Evolutionary conservation across 2,329 filamentous ascomycete species (phyloP).

Genomic region (Chaetothyriales sp.): DNA sequence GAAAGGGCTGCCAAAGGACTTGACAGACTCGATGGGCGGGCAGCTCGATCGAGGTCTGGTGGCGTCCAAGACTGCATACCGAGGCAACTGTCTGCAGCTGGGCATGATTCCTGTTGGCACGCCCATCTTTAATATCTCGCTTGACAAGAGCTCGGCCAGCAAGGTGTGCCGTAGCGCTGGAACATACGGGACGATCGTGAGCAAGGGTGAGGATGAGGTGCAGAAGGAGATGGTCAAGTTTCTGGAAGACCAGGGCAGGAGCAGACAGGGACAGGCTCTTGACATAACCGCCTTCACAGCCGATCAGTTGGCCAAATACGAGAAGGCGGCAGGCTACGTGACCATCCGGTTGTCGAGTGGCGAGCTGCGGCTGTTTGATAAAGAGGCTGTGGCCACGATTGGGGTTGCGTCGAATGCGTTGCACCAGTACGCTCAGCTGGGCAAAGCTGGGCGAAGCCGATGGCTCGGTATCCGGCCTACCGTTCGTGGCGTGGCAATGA

Average conservation of each 20-base stretch:
- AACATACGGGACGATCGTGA: constrained; percentile 74
- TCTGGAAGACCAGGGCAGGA: constrained; percentile 9
- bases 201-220: constrained; percentile 63
- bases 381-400: constrained; percentile 86
- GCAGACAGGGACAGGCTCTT: not conserved
- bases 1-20: constrained; percentile 68
- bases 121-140: constrained; percentile 75
- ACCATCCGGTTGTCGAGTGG: constrained; percentile 81
- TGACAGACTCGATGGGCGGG: constrained; percentile 86
- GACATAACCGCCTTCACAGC: constrained; percentile 24
- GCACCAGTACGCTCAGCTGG: constrained; percentile 76
- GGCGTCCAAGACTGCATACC: constrained; percentile 81
- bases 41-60: constrained; percentile 87
- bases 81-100: constrained; percentile 86
- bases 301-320: constrained; percentile 26
- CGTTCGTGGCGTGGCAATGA: constrained; percentile 96
- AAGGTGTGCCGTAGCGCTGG: constrained; percentile 93
- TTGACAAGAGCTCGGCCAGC: constrained; percentile 50
- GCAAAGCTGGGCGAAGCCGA: constrained; percentile 84
- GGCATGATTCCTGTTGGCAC: constrained; percentile 96
- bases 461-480: constrained; percentile 92
- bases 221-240: constrained; percentile 19
- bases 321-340: constrained; percentile 60
- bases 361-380: constrained; percentile 76
- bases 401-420: constrained; percentile 88